Evolutionary conservation across 768 basidiomycete species (phyloP), one percentile per base, ranked within the genome.

Genomic region (Trametes maxima): DNA sequence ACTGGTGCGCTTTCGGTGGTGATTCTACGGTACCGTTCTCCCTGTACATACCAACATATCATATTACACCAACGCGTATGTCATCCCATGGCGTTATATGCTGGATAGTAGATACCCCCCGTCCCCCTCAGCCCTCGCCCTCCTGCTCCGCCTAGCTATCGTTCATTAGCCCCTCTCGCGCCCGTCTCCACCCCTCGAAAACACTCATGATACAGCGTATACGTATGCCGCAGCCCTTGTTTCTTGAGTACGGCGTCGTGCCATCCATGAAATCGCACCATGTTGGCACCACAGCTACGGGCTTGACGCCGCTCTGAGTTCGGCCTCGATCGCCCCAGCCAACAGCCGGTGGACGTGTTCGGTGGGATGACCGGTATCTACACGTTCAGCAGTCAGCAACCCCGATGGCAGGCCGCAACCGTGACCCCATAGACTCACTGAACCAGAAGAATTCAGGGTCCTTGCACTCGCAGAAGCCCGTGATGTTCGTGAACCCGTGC

Each of bases 391-490:
- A 35, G 19, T 48, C 17, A 43, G 43, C n/a, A 22, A 36, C 36
- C 24, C 35, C 24, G 16, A 49, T 33, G 49, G 28, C 33, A n/a
- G n/a, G n/a, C n/a, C n/a, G n/a, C n/a, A n/a, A 4, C 47, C 47
- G 28, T 35, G 35, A 33, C 17, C 33, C 2, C 6, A 19, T n/a
- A 21, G 6, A 79, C 80, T 68, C 60, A 83, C 81, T 78, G 69
- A 75, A 82, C 82, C 82, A 85, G 70, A 83, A 83, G 68, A 74
- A 85, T 1, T 76, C 76, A 5, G 78, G 76, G 59, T 82, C 74
- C 19, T 70, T 65, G 69, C 82, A 83, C 43, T 79, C 78, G 70
- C 82, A 83, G 66, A 80, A 82, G n/a, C 80, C 80, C n/a, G 81
- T 82, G 1, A 75, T 76, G 61, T 83, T 78, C 21, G 71, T 77